Evolutionary conservation across 106 monocot species (phyloP).

Genomic region (Acanthochlamys bracteata): DNA sequence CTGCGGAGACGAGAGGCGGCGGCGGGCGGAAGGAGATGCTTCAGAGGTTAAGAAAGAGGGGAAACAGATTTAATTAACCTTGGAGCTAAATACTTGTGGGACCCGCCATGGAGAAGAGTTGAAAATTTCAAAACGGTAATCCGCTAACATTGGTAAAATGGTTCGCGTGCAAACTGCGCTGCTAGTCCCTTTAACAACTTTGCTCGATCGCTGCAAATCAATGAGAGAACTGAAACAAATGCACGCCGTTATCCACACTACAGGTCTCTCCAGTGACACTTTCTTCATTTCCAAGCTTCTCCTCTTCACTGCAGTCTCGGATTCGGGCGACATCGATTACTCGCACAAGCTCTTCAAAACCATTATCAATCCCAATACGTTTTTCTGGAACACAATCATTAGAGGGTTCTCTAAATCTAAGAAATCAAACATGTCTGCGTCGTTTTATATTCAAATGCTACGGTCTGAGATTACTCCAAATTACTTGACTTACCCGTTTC

Average conservation of each 20-base stretch:
- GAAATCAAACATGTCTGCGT: slow-evolving; percentile 31
- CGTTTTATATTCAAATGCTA: slow-evolving; percentile 34
- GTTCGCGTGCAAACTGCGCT: no score
- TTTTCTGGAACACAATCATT: slow-evolving; percentile 54
- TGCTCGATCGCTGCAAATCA: slow-evolving; percentile 25
- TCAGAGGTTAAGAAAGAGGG: no score
- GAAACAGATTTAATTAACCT: no score
- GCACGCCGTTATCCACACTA: slow-evolving; percentile 27
- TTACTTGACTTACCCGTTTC: slow-evolving; percentile 54
- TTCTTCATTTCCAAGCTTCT: slow-evolving; percentile 43
- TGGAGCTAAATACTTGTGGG: no score
- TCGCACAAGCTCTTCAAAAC: slow-evolving; percentile 22
- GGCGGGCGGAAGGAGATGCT: no score
- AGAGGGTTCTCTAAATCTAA: slow-evolving; percentile 39
- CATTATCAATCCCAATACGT: slow-evolving; percentile 25
- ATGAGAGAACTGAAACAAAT: slow-evolving; percentile 38
- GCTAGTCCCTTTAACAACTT: not conserved
- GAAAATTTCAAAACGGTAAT: no score
- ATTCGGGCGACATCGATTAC: slow-evolving; percentile 29
- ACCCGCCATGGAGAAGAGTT: no score
- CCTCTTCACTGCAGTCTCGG: slow-evolving; percentile 42
- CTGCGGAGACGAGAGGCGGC: no score
- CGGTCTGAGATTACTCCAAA: slow-evolving; percentile 23
- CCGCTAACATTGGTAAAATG: no score
- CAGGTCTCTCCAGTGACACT: slow-evolving; percentile 27